Evolutionary conservation across 768 basidiomycete species (phyloP).

Genomic region (Auriscalpium orientale): DNA sequence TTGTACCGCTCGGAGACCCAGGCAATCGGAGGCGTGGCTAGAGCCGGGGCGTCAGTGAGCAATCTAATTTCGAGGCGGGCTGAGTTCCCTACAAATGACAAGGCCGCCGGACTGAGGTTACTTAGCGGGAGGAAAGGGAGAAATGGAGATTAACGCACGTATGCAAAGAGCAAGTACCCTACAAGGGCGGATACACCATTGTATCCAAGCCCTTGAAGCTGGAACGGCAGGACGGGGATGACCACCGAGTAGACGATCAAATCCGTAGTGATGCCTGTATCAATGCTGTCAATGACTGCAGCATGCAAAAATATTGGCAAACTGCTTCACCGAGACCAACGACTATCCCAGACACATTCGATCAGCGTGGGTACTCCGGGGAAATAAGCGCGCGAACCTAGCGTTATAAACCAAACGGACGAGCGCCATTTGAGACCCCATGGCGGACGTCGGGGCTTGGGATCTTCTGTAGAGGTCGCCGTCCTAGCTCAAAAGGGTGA

Average conservation of each 20-base stretch:
- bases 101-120: slow-evolving; percentile 23
- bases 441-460: slow-evolving; percentile 18
- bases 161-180: slow-evolving; percentile 35
- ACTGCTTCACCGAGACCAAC: no score
- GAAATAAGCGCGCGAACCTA: slow-evolving; percentile 21
- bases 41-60: neutral
- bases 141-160: slow-evolving; percentile 19
- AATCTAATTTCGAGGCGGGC: no score
- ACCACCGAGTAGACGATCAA: slow-evolving; percentile 31
- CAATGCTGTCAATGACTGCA: slow-evolving; percentile 22
- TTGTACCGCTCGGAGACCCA: slow-evolving; percentile 27
- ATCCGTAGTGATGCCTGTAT: slow-evolving; percentile 32
- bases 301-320: neutral
- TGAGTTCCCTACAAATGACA: slow-evolving; percentile 20
- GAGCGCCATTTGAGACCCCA: slow-evolving; percentile 50
- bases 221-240: slow-evolving; percentile 34
- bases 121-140: neutral
- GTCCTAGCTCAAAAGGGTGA: no score
- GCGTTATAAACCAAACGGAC: slow-evolving; percentile 48
- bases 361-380: no score
- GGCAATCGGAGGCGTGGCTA: slow-evolving; percentile 31
- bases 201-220: slow-evolving; percentile 28
- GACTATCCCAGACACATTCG: no score
- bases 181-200: slow-evolving; percentile 25
- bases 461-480: no score